These are phyloP conservation scores for Talaromyces albobiverticillius DNA, from an alignment of 2,329 filamentous ascomycete species.

Conservation along the genomic window DNA sequence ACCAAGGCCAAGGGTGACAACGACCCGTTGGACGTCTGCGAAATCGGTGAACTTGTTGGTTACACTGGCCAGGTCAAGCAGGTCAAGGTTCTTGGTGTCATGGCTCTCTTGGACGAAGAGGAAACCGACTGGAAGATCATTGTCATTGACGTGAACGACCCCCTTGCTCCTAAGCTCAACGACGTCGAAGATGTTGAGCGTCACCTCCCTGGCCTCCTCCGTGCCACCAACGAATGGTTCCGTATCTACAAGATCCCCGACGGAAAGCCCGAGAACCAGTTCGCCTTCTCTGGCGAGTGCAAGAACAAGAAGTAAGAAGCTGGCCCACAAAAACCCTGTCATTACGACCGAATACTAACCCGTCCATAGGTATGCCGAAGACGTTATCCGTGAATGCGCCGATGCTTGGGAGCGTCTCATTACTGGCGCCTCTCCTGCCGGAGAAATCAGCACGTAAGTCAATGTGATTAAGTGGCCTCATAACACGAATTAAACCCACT, in stretches of 20 bases:
- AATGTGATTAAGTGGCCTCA: background rate
- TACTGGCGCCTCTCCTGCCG: constrained; percentile 77
- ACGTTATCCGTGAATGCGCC: constrained; percentile 91
- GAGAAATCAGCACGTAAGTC: constrained; percentile 77
- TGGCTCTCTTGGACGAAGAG: constrained; percentile 98
- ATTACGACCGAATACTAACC: constrained; percentile 17
- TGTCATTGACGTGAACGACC: constrained; percentile 97
- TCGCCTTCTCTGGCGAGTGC: constrained; percentile 99
- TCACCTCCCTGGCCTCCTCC: constrained; percentile 92
- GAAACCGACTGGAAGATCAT: constrained; percentile 99
- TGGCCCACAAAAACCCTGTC: background rate
- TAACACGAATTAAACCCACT: background rate
- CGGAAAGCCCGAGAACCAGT: constrained; percentile 99
- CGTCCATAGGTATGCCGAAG: constrained; percentile 72
- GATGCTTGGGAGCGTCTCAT: constrained; percentile 98
- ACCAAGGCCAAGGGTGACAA: constrained; percentile 99
- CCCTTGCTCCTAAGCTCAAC: constrained; percentile 92
- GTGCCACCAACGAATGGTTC: constrained; percentile 99
- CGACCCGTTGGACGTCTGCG: constrained; percentile 98
- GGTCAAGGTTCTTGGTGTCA: constrained; percentile 99
- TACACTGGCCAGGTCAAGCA: constrained; percentile 98
- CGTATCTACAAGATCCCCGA: constrained; percentile 99
- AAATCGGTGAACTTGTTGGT: constrained; percentile 97
- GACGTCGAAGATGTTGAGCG: constrained; percentile 99
- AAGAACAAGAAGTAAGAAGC: constrained; percentile 89